Evolutionary conservation across 2,329 filamentous ascomycete genomes (phyloP).

Genomic region (Mollisia scopiformis): DNA sequence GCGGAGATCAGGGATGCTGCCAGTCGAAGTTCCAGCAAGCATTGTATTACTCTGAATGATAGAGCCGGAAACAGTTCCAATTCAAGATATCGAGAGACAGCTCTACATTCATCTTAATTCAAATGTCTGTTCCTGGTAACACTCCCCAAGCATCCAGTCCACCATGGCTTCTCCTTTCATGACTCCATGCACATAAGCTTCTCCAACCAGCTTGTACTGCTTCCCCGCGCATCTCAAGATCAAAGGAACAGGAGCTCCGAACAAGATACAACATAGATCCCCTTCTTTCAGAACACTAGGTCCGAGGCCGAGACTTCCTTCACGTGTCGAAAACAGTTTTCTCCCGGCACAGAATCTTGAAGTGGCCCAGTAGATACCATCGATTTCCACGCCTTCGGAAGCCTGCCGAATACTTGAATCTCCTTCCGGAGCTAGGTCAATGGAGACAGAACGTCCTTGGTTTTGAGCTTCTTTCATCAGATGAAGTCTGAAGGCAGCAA

Average conservation of each 20-base stretch:
- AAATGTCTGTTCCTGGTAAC: not conserved
- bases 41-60: too few species aligned
- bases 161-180: slow-evolving; percentile 21
- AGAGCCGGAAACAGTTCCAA: too few species aligned
- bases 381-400: not conserved
- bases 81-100: too few species aligned
- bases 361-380: slow-evolving; percentile 12
- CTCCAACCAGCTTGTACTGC: slow-evolving; percentile 12
- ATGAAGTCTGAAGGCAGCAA: slow-evolving; percentile 11
- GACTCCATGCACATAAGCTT: slow-evolving; percentile 19
- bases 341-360: slow-evolving; percentile 13
- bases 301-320: slow-evolving; percentile 16
- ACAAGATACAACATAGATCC: slow-evolving; percentile 13
- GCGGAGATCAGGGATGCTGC: too few species aligned
- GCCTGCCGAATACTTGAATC: not conserved
- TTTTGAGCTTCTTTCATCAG: not conserved
- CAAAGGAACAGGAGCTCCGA: slow-evolving; percentile 9
- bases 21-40: too few species aligned
- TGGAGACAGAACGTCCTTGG: not conserved
- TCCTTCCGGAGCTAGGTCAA: slow-evolving; percentile 1
- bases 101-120: not conserved
- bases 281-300: slow-evolving; percentile 1
- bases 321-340: slow-evolving; percentile 2
- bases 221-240: slow-evolving; percentile 3
- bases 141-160: not conserved